Evolutionary conservation across 2,329 filamentous ascomycete species (phyloP), one percentile per base, ranked within the genome.

Genomic region (Microdochium paspali): DNA sequence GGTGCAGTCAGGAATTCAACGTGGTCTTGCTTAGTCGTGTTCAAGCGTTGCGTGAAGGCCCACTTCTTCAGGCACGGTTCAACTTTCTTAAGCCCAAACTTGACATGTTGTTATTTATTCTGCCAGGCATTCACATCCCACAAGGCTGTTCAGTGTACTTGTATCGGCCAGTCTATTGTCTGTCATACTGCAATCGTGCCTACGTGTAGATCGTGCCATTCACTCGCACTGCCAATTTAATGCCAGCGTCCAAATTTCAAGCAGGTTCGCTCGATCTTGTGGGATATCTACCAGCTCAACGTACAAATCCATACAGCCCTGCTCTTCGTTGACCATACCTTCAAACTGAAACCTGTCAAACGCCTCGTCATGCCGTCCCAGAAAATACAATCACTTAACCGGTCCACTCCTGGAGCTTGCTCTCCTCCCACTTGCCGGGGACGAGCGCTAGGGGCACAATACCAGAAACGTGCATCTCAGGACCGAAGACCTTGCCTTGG

Each of bases 391-490:
- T 24, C 44, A 47, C 56, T 67, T 75, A 81, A 63, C 59, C 74
- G 61, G 70, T 69, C 70, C 83, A 84, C 69, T 84, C 80, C 66
- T 77, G 68, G 46, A 76, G 67, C 45, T 73, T 76, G 68, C 75
- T 77, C 65, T 76, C 71, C 66, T 81, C 79, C 72, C 76, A 79
- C 66, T 74, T 77, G 56, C 80, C 80, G 28, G 79, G 78, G 53
- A 84, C 57, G 43, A 97, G 84, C 44, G 91, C 93, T 66, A 97
- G 74, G 48, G 93, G 91, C 56, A 98, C 91, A 63, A 97, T 97
- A 67, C 93, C 93, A 46, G 85, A 91, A 61, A 98, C 91, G 73
- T 97, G 90, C 88, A 97, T 96, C 73, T 95, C 82, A 43, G 78
- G 78, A 47, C 78, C 78, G 54, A 80, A 82, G 62, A 81, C 76